Evolutionary conservation across 805 yeast species (phyloP).

Genomic region (Saturnispora mendoncae): DNA sequence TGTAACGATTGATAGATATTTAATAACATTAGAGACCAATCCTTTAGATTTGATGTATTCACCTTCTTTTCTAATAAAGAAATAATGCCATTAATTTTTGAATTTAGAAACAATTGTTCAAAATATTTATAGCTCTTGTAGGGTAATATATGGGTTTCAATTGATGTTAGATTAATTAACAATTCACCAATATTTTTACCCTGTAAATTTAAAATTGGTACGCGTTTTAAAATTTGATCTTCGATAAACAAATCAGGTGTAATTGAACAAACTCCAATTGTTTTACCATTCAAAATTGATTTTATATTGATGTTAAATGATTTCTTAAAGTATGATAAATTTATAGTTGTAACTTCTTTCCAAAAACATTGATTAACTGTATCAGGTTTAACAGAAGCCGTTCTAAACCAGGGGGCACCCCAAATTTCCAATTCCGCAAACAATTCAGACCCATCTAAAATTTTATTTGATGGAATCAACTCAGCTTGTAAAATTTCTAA

Average conservation of each 20-base stretch:
- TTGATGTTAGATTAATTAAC: conserved; percentile 40
- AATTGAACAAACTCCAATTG: conserved; percentile 45
- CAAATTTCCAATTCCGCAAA: conserved; percentile 70
- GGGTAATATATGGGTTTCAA: conserved; percentile 51
- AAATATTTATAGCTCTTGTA: conserved; percentile 51
- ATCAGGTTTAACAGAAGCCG: conserved; percentile 48
- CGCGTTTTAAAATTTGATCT: conserved; percentile 17
- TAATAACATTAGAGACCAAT: conserved; percentile 48
- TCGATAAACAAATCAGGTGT: conserved; percentile 42
- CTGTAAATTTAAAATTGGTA: conserved; percentile 18
- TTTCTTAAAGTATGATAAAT: conserved; percentile 45
- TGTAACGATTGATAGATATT: conserved; percentile 69
- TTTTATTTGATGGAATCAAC: conserved; percentile 26
- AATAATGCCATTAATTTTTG: conserved; percentile 46
- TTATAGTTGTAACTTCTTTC: conserved; percentile 68
- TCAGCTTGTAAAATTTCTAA: conserved; percentile 61
- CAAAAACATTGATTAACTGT: conserved; percentile 54
- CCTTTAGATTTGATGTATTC: conserved; percentile 36
- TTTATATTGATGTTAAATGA: conserved; percentile 42
- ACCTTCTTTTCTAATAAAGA: conserved; percentile 33
- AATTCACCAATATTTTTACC: conserved; percentile 47
- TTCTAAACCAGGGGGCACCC: conserved; percentile 69
- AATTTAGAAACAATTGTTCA: conserved; percentile 48
- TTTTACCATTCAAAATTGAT: conserved; percentile 27
- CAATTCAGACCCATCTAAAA: conserved; percentile 21